These are phyloP conservation scores for Pseudoscleropodium purum DNA, from an alignment of 225 moss, liverwort and hornwort species.

Conservation along the genomic window DNA sequence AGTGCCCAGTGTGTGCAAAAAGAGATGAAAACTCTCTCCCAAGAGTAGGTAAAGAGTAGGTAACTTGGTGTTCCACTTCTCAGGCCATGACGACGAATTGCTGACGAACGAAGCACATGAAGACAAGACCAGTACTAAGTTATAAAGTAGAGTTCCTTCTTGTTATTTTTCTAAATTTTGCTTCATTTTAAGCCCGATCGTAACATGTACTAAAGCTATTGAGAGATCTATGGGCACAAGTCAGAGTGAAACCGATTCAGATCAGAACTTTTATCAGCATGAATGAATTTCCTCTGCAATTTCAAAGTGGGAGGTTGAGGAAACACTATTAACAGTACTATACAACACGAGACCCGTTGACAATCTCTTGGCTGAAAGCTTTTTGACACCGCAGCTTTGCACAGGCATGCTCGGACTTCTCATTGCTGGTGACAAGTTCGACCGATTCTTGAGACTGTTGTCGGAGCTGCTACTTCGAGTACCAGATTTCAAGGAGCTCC, in stretches of 20 bases:
- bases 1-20: background rate
- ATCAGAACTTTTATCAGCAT: background rate
- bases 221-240: background rate
- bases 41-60: too few relatives aligned
- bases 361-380: background rate
- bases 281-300: background rate
- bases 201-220: background rate
- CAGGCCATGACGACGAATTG: background rate
- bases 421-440: background rate
- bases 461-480: background rate
- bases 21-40: background rate
- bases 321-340: too few relatives aligned
- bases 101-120: background rate
- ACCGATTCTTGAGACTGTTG: background rate
- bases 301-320: background rate
- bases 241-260: background rate
- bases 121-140: too few relatives aligned
- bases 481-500: background rate
- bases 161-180: background rate
- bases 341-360: background rate
- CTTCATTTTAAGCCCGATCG: background rate
- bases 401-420: background rate
- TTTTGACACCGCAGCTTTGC: background rate
- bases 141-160: background rate
- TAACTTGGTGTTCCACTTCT: background rate